phyloP scores from a whole-genome alignment of 129 eudicot species.

The Arctium lappa region DNA sequence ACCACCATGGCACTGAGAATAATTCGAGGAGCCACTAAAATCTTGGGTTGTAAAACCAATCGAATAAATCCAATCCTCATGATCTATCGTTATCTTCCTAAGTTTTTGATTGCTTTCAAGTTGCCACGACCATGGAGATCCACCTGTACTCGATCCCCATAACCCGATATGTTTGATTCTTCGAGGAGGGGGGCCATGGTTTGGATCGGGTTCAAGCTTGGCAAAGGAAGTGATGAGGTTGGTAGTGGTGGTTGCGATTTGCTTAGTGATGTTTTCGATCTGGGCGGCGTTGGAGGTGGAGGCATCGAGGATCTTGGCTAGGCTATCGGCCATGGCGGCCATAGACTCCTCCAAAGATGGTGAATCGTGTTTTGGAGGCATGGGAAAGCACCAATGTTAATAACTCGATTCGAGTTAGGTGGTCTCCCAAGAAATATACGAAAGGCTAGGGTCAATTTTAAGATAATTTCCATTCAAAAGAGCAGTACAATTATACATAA shows the following conservation, averaged over 20 bases:
- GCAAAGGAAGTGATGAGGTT: not conserved
- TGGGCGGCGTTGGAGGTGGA: not conserved
- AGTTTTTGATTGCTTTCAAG: not conserved
- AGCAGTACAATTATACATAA: not conserved
- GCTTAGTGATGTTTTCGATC: not conserved
- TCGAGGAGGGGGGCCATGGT: not conserved
- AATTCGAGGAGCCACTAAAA: not conserved
- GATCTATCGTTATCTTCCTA: not conserved
- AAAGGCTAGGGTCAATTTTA: not conserved
- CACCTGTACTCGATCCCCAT: slow-evolving; percentile 2
- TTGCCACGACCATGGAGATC: not conserved
- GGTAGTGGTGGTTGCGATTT: not conserved
- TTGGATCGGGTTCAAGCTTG: not conserved
- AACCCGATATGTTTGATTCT: not conserved
- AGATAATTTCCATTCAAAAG: not conserved
- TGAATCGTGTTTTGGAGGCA: not conserved
- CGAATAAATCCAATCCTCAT: slow-evolving; percentile 3
- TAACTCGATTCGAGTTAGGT: not conserved
- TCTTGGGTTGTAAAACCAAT: not conserved
- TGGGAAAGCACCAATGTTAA: not conserved
- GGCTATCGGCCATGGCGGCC: not conserved
- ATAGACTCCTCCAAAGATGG: not conserved
- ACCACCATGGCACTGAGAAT: not conserved
- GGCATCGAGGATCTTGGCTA: not conserved
- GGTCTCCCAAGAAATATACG: not conserved